A percentile compares a stretch with the other conserved stretches of the same genome.
Evolutionary conservation across 1,284 basidiomycete genomes (phyloP).

Genomic region (Mycosarcoma maydis): DNA sequence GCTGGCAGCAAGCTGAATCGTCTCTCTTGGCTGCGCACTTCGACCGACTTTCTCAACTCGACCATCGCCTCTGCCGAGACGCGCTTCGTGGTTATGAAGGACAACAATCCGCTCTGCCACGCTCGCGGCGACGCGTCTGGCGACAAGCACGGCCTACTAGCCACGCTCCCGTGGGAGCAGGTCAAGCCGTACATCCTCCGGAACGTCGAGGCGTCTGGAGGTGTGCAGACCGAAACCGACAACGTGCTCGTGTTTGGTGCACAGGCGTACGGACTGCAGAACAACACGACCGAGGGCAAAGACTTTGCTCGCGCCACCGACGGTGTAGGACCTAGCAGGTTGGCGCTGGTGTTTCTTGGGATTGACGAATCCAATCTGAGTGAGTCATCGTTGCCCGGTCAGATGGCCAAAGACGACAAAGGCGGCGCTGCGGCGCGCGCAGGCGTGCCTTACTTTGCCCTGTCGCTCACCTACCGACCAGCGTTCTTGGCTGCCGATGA

Average conservation of each 20-base stretch:
- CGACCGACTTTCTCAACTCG: constrained; percentile 63
- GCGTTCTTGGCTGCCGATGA: constrained; percentile 6
- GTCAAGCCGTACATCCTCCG: constrained; percentile 53
- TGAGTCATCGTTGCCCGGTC: constrained; percentile 32
- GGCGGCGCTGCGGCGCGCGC: constrained; percentile 28
- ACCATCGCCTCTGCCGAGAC: constrained; percentile 59
- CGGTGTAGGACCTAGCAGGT: constrained; percentile 39
- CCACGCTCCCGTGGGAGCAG: constrained; percentile 60
- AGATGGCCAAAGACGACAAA: constrained; percentile 24
- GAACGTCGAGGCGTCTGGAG: constrained; percentile 36
- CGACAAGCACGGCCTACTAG: constrained; percentile 47
- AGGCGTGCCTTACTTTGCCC: constrained; percentile 61
- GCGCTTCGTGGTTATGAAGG: constrained; percentile 63
- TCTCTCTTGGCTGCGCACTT: constrained; percentile 64
- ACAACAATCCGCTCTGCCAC: constrained; percentile 64
- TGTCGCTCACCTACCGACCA: constrained; percentile 55
- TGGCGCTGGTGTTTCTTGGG: constrained; percentile 61
- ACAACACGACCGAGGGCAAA: constrained; percentile 11
- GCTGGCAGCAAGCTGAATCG: constrained; percentile 60
- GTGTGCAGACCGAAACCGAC: constrained; percentile 9
- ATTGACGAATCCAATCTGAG: constrained; percentile 45
- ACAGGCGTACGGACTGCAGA: constrained; percentile 40
- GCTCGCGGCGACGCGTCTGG: background rate
- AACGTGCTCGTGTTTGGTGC: constrained; percentile 53
- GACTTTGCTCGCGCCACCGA: constrained; percentile 47